These are phyloP conservation scores for Houttuynia cordata DNA, from an alignment of 164 flowering plant genomes.

Conservation along the genomic window DNA sequence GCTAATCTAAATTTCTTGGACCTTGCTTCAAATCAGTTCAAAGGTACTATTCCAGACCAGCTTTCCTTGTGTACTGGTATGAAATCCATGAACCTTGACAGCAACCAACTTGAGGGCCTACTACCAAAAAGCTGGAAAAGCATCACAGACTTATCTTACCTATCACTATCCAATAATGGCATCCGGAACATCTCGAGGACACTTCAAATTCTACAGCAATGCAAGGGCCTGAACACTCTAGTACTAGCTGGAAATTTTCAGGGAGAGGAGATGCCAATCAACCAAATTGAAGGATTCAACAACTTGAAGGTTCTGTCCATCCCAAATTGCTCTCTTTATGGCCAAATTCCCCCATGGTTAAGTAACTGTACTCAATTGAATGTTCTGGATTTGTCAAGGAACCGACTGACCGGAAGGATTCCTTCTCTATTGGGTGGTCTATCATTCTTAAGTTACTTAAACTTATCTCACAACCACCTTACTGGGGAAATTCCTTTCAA, in stretches of 20 bases:
- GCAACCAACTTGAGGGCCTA: conserved; percentile 31
- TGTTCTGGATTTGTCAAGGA: conserved; percentile 4
- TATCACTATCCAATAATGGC: conserved; percentile 45
- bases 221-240: conserved; percentile 38
- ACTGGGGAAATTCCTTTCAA: background rate
- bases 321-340: background rate
- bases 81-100: conserved; percentile 42
- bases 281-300: background rate
- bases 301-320: background rate
- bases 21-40: conserved; percentile 38
- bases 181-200: conserved; percentile 35
- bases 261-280: conserved; percentile 23
- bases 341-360: conserved; percentile 1
- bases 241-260: conserved; percentile 47
- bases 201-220: conserved; percentile 37
- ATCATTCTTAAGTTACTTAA: background rate
- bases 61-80: conserved; percentile 35
- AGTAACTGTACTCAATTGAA: background rate
- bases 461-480: background rate
- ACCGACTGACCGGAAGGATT: background rate
- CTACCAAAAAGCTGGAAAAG: conserved; percentile 46
- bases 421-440: background rate
- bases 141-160: conserved; percentile 29
- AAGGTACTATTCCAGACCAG: conserved; percentile 31
- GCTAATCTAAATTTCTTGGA: conserved; percentile 31